Conservation (phyloP, 2,329 filamentous ascomycete species). For the Scedosporium apiospermum region DNA sequence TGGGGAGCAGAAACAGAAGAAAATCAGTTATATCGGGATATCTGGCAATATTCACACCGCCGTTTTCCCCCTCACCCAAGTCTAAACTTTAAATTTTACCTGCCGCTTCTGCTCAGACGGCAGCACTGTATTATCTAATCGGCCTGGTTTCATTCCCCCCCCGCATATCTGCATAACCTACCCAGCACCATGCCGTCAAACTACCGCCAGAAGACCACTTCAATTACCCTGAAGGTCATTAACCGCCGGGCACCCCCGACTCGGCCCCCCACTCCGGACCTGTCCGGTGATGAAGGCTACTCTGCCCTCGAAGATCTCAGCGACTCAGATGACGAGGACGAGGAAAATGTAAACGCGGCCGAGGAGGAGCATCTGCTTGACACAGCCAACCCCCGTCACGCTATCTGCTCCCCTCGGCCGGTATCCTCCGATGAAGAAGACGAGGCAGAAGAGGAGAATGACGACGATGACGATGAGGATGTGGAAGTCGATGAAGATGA, state of each 20-base stretch:
- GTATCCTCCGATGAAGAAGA: conserved; percentile 21
- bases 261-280: conserved; percentile 42
- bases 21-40: background rate
- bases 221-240: conserved; percentile 31
- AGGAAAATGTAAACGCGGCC: conserved; percentile 66
- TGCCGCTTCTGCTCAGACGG: background rate
- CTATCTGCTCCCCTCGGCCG: conserved; percentile 42
- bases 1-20: background rate
- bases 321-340: conserved; percentile 68
- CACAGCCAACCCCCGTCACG: conserved; percentile 28
- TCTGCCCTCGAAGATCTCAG: conserved; percentile 71
- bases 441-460: conserved; percentile 26
- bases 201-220: conserved; percentile 36
- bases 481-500: conserved; percentile 29
- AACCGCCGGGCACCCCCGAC: conserved; percentile 38
- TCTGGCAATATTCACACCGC: conserved; percentile 1
- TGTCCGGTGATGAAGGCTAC: conserved; percentile 62
- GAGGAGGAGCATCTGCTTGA: conserved; percentile 68
- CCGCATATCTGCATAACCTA: conserved; percentile 8
- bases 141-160: background rate
- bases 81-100: background rate
- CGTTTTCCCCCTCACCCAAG: conserved; percentile 1
- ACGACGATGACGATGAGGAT: conserved; percentile 25
- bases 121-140: conserved; percentile 1
- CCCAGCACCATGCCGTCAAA: conserved; percentile 41